Conservation (phyloP, 306 rosid genomes). For the Phaseolus lunatus region DNA sequence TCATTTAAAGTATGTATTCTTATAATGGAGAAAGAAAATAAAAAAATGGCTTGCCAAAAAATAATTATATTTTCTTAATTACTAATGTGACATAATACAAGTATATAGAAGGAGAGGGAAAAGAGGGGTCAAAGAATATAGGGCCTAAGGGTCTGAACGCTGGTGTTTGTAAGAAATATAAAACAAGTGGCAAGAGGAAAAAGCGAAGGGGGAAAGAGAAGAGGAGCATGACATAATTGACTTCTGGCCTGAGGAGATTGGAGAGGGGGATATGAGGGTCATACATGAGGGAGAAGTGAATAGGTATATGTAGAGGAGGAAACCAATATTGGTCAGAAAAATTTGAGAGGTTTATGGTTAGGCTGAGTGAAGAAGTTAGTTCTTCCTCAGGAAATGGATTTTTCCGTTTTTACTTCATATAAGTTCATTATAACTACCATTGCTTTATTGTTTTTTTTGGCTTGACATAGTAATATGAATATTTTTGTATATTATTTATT, state of each 20-base stretch:
- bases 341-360: not conserved
- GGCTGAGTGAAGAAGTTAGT: not conserved
- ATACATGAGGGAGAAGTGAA: no score
- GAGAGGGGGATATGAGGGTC: no score
- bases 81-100: not conserved
- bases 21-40: not conserved
- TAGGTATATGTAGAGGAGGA: no score
- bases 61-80: slow-evolving; percentile 19
- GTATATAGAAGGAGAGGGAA: no score
- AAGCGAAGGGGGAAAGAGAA: no score
- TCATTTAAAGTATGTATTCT: not conserved
- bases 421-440: not conserved
- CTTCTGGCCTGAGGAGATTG: no score
- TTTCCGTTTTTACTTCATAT: not conserved
- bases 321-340: no score
- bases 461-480: slow-evolving; percentile 30
- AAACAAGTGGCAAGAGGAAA: no score
- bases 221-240: no score
- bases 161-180: no score
- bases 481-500: not conserved
- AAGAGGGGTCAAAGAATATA: no score
- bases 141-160: no score
- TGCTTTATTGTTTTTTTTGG: slow-evolving; percentile 20
- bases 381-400: not conserved
- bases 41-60: slow-evolving; percentile 9